Evolutionary conservation across 2,329 filamentous ascomycete species (phyloP).

Genomic region (Thielaviopsis populi): DNA sequence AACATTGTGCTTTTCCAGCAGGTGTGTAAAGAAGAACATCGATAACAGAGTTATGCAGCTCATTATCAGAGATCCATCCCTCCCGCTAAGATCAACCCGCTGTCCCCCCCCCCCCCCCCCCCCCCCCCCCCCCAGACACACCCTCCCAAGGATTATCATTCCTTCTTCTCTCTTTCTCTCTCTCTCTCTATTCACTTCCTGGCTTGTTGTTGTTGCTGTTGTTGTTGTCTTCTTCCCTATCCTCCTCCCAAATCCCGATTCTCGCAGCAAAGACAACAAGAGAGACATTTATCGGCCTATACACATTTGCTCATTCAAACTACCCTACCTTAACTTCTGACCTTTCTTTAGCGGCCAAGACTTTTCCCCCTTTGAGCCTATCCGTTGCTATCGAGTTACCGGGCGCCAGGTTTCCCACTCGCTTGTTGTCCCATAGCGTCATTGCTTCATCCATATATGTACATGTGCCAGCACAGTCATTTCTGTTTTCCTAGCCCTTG

Average conservation of each 20-base stretch:
- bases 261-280: neutral
- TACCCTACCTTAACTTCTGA: neutral
- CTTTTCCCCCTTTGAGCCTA: neutral
- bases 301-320: neutral
- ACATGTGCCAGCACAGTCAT: slow-evolving; percentile 1
- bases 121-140: too few relatives aligned
- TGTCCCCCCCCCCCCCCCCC: too few relatives aligned
- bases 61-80: too few relatives aligned
- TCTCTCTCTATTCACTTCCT: too few relatives aligned
- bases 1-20: too few relatives aligned
- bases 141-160: too few relatives aligned
- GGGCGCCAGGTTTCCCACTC: neutral
- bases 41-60: too few relatives aligned
- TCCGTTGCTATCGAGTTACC: neutral
- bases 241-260: neutral
- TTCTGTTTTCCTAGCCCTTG: neutral
- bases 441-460: slow-evolving; percentile 2
- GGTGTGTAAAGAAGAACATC: too few relatives aligned
- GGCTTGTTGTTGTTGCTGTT: neutral
- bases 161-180: too few relatives aligned
- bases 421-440: slow-evolving; percentile 5
- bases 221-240: neutral
- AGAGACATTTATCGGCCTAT: neutral
- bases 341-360: neutral
- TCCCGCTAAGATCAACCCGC: too few relatives aligned